Evolutionary conservation across 2,329 filamentous ascomycete species (phyloP), one percentile per base, ranked within the genome.

Genomic region (Orbilia quercus): DNA sequence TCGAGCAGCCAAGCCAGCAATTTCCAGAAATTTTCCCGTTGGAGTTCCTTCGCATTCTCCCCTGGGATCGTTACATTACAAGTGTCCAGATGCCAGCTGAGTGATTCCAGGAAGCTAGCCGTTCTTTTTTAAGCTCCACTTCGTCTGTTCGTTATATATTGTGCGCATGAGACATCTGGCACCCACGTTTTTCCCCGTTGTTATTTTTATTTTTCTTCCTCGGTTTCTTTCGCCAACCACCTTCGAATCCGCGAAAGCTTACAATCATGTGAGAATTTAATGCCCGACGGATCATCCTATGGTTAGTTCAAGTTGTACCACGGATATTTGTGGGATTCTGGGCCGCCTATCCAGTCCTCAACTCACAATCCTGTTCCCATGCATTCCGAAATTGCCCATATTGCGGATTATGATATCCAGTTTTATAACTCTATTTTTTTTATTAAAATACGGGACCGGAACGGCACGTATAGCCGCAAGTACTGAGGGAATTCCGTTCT

Each of bases 331-430:
- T 55, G 60, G 60, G 50, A 57, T 48, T 34, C 54, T 65, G 60
- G 60, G 50, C 60, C 60, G 60, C 50, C 45, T 57, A 65, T 57
- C 60, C 60, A 55, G 28, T 38, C 48, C 34, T 38, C 20, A 36
- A 38, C 55, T 50, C 11, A 28, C 45, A 18, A 28, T 50, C 11
- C 14, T 40, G n/a, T 40, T 40, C n/a, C 6, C 36, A 40, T 40
- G 9, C 20, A 18, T 50, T 50, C 7, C n/a, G 20, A 47, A 20
- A 28, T 28, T 28, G 11, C 11, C 7, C 7, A 28, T 9, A 28
- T 28, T 28, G 11, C 11, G 42, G 25, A 23, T 40, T 54, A 31
- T 31, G 9, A 31, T 9, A 9, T 45, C 36, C 34, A 45, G 7
- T 11, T 53, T 45, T 53, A 53, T 53, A 53, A 53, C 28, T 53